phyloP scores from a whole-genome alignment of 257 asterid genomes.

The Craterostigma plantagineum region DNA sequence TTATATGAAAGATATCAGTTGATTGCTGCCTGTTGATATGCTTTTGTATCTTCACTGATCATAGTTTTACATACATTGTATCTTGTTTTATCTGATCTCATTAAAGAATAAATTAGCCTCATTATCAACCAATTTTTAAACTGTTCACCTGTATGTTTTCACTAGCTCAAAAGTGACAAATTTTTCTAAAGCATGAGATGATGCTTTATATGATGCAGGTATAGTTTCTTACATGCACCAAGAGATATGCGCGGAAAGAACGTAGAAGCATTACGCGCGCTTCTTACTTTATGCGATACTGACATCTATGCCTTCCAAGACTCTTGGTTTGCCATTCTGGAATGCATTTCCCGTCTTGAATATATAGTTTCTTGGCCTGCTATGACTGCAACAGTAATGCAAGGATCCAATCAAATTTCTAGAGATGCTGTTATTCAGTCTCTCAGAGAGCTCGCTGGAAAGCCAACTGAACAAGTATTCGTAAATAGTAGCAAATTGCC shows the following conservation, averaged over 20 bases:
- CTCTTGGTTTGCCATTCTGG: slow-evolving; percentile 82
- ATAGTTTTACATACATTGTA: no score
- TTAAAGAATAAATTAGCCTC: no score
- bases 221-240: slow-evolving; percentile 84
- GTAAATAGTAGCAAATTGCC: slow-evolving; percentile 69
- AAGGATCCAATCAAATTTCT: slow-evolving; percentile 82
- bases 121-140: no score
- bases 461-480: slow-evolving; percentile 80
- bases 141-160: no score
- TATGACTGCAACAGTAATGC: slow-evolving; percentile 78
- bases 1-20: no score
- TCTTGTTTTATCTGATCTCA: no score
- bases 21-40: no score
- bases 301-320: slow-evolving; percentile 73
- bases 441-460: slow-evolving; percentile 81
- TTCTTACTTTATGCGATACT: slow-evolving; percentile 56
- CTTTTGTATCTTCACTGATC: no score
- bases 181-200: no score
- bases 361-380: slow-evolving; percentile 70
- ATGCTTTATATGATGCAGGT: slow-evolving; percentile 59
- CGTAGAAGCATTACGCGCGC: slow-evolving; percentile 85
- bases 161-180: no score
- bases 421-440: slow-evolving; percentile 74
- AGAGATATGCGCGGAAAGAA: slow-evolving; percentile 89
- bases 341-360: slow-evolving; percentile 94